These are phyloP conservation scores for Henckelia pumila DNA, from an alignment of 257 asterid genomes.

Conservation along the genomic window DNA sequence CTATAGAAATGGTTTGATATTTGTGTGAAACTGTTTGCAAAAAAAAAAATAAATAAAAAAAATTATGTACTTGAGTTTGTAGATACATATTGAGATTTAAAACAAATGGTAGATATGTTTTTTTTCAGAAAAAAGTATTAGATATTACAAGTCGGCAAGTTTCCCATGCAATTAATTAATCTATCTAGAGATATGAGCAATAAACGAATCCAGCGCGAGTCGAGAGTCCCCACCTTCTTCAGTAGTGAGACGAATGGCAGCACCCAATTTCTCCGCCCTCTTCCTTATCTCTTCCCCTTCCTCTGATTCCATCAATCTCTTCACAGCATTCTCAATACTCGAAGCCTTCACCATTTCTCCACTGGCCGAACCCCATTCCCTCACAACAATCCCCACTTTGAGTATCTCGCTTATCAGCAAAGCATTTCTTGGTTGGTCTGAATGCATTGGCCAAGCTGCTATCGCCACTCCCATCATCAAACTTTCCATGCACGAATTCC, in stretches of 20 bases:
- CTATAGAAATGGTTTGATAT: too few relatives aligned
- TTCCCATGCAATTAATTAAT: too few relatives aligned
- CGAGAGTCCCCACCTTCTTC: conserved; percentile 33
- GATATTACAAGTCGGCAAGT: too few relatives aligned
- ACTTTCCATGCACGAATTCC: conserved; percentile 46
- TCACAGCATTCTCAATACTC: conserved; percentile 23
- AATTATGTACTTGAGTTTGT: too few relatives aligned
- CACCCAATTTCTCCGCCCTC: conserved; percentile 28
- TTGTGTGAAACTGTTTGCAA: too few relatives aligned
- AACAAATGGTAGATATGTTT: too few relatives aligned
- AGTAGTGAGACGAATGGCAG: conserved; percentile 10
- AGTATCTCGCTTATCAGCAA: conserved; percentile 22
- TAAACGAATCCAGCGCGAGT: conserved; percentile 34
- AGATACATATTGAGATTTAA: too few relatives aligned
- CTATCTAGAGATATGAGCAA: conserved; percentile 36
- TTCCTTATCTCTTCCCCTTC: conserved; percentile 34
- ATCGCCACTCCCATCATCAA: conserved; percentile 39
- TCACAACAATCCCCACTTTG: conserved; percentile 33
- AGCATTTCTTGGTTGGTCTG: conserved; percentile 42
- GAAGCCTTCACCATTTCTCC: conserved; percentile 31
- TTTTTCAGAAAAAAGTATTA: too few relatives aligned
- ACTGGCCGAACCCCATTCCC: conserved; percentile 37
- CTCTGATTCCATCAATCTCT: conserved; percentile 26
- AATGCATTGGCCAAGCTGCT: conserved; percentile 54
- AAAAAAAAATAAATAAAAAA: too few relatives aligned